A percentile compares a stretch with the other conserved stretches of the same genome.
Evolutionary conservation across 2,329 filamentous ascomycete species (phyloP).

Genomic region (Xylariaceae sp.): DNA sequence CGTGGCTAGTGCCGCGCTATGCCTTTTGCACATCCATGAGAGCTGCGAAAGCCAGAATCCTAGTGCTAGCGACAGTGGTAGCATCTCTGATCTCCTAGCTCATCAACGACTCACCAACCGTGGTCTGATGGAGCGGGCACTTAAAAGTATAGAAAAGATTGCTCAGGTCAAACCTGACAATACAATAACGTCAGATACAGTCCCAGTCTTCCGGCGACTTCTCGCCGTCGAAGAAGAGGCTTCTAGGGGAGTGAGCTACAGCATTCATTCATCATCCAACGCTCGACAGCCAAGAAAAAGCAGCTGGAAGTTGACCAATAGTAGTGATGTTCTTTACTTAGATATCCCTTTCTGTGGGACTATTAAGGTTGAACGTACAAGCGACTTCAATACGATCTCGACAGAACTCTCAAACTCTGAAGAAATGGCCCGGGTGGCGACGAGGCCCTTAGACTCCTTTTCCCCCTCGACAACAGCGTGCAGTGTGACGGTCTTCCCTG

Average conservation of each 20-base stretch:
- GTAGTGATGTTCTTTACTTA: conserved; percentile 8
- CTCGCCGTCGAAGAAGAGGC: conserved; percentile 47
- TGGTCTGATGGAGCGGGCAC: conserved; percentile 48
- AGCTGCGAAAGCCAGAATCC: conserved; percentile 32
- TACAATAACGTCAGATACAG: conserved; percentile 38
- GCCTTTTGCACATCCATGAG: conserved; percentile 49
- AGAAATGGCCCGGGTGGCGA: not conserved
- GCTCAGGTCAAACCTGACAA: conserved; percentile 34
- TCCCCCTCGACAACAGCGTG: not conserved
- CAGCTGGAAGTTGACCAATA: not conserved
- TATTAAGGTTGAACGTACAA: conserved; percentile 9
- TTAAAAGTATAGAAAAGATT: conserved; percentile 44
- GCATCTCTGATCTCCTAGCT: conserved; percentile 42
- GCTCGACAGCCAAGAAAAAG: not conserved
- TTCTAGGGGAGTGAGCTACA: conserved; percentile 13
- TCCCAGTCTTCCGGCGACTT: conserved; percentile 45
- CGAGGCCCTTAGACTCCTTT: conserved; percentile 1
- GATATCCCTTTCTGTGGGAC: conserved; percentile 24
- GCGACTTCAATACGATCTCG: not conserved
- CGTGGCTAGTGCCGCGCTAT: conserved; percentile 48
- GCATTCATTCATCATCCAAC: conserved; percentile 1
- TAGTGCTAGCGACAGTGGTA: conserved; percentile 7
- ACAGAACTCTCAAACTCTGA: not conserved
- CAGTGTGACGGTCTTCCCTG: not conserved
- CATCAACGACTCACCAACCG: conserved; percentile 53